Conservation (phyloP, 139 green algal genomes). For the Chlamydomonas applanata region DNA sequence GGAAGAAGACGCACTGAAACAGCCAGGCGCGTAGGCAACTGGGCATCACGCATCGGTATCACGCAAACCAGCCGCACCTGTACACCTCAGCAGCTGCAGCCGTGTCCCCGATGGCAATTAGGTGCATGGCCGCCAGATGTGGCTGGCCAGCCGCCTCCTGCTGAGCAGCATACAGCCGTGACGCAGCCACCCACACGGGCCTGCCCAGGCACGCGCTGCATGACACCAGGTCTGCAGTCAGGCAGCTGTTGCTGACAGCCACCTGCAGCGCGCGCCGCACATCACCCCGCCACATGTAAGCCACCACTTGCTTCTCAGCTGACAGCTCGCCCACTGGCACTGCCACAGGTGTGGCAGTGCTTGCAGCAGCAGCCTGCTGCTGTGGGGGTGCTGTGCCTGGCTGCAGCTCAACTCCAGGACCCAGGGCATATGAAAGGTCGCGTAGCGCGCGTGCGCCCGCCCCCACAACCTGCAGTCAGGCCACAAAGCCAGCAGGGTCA, state of each 20-base stretch:
- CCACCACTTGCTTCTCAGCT: conserved; percentile 4
- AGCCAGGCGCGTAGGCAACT: too few relatives aligned
- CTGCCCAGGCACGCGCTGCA: not conserved
- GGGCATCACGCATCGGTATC: too few relatives aligned
- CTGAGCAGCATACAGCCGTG: conserved; percentile 7
- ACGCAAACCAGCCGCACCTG: not conserved
- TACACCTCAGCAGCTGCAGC: conserved; percentile 4
- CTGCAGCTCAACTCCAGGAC: too few relatives aligned
- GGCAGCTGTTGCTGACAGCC: not conserved
- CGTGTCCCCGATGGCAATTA: conserved; percentile 14
- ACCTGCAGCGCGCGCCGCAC: conserved; percentile 8
- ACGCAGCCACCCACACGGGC: not conserved
- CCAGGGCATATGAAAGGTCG: too few relatives aligned
- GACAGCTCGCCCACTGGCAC: not conserved
- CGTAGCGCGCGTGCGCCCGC: too few relatives aligned
- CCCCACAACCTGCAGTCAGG: too few relatives aligned
- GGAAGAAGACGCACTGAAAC: too few relatives aligned
- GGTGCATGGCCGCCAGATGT: conserved; percentile 18
- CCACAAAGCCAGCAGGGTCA: too few relatives aligned
- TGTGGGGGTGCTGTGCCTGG: too few relatives aligned
- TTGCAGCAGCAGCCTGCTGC: too few relatives aligned
- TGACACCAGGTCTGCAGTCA: conserved; percentile 16
- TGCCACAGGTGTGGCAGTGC: too few relatives aligned
- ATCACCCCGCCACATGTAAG: conserved; percentile 8
- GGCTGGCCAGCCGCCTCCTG: conserved; percentile 9